phyloP scores from a whole-genome alignment of 768 basidiomycete species.

The Rhizopogon roseolus region DNA sequence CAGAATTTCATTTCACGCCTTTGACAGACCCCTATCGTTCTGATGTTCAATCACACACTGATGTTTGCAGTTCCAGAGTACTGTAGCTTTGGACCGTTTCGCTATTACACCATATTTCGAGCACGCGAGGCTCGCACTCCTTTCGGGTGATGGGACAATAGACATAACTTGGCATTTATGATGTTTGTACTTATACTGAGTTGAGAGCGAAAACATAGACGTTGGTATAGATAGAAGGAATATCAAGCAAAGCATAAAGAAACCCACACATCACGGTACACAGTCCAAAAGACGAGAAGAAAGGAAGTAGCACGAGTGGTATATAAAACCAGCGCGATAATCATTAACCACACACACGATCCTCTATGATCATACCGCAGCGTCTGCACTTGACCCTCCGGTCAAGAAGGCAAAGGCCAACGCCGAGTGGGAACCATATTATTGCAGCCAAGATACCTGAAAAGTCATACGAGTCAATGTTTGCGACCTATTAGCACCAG shows the following conservation, averaged over 20 bases:
- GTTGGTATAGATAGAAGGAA: too few relatives aligned
- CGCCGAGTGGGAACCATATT: slow-evolving; percentile 82
- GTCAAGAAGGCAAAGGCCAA: slow-evolving; percentile 75
- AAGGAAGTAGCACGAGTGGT: background rate
- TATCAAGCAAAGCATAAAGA: background rate
- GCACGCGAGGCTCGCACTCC: too few relatives aligned
- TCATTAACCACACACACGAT: slow-evolving; percentile 28
- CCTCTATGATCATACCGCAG: slow-evolving; percentile 37
- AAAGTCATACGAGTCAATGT: background rate
- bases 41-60: too few relatives aligned
- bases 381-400: slow-evolving; percentile 58
- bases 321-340: background rate
- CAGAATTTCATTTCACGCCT: background rate
- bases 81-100: too few relatives aligned
- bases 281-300: background rate
- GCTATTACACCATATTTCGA: too few relatives aligned
- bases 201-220: too few relatives aligned
- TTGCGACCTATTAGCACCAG: background rate
- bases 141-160: too few relatives aligned
- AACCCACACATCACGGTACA: too few relatives aligned
- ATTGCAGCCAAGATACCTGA: slow-evolving; percentile 77
- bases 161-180: too few relatives aligned
- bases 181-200: too few relatives aligned
- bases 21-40: background rate
- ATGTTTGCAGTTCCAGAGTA: too few relatives aligned